These are phyloP conservation scores for Mallotus repandus DNA, from an alignment of 441 rosid genomes.

Conservation along the genomic window DNA sequence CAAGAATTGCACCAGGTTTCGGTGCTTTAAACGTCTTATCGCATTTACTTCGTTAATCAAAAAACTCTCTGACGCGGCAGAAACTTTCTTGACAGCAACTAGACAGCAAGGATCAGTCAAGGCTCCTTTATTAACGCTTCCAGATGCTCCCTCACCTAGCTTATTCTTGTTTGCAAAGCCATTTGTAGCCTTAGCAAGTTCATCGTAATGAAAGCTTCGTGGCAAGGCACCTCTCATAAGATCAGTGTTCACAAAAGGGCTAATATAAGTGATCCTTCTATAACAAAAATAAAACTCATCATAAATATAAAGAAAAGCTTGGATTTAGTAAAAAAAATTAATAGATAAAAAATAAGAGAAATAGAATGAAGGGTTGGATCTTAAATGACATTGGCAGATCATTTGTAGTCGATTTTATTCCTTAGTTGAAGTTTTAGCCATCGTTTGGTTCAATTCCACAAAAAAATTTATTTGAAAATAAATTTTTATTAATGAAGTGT, in stretches of 20 bases:
- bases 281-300: no score
- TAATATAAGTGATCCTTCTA: background rate
- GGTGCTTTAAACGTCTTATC: background rate
- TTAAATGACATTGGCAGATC: no score
- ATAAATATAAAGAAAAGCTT: no score
- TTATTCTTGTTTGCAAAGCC: background rate
- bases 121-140: slow-evolving; percentile 7
- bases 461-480: no score
- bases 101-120: slow-evolving; percentile 7
- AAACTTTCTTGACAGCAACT: slow-evolving; percentile 15
- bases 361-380: no score
- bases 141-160: slow-evolving; percentile 13
- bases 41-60: slow-evolving; percentile 3
- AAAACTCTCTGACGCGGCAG: background rate
- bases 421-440: no score
- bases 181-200: background rate
- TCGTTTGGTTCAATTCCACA: slow-evolving; percentile 25
- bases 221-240: background rate
- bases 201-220: background rate
- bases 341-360: no score
- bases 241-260: background rate
- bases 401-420: no score
- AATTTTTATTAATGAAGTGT: no score
- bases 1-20: slow-evolving; percentile 8
- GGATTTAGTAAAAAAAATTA: no score